A percentile compares a stretch with the other conserved stretches of the same genome.
Evolutionary conservation across 2,329 filamentous ascomycete species (phyloP).

Genomic region (Cadophora luteo-olivacea): DNA sequence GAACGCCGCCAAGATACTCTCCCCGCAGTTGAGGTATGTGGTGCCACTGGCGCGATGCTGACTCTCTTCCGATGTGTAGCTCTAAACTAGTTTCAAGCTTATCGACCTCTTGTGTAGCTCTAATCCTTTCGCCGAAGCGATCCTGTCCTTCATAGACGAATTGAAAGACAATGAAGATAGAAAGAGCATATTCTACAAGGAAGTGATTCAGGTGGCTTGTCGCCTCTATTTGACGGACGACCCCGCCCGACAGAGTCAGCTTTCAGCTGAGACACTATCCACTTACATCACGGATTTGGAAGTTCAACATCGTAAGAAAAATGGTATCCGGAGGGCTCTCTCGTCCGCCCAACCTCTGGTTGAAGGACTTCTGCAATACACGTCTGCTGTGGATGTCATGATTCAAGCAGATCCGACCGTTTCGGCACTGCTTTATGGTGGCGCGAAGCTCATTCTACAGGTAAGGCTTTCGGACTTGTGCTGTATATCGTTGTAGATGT

Average conservation of each 20-base stretch:
- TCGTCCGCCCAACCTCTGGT: slow-evolving; percentile 17
- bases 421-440: slow-evolving; percentile 22
- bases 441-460: slow-evolving; percentile 23
- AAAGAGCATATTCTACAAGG: slow-evolving; percentile 28
- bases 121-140: slow-evolving; percentile 22
- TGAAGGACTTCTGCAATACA: slow-evolving; percentile 25
- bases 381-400: slow-evolving; percentile 24
- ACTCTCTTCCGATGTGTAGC: background rate
- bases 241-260: background rate
- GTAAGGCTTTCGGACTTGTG: background rate
- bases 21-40: background rate
- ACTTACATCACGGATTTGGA: slow-evolving; percentile 23
- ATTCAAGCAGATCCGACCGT: slow-evolving; percentile 24
- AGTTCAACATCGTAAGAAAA: slow-evolving; percentile 21
- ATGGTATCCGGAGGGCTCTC: slow-evolving; percentile 13
- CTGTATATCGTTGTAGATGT: too few relatives aligned
- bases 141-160: slow-evolving; percentile 25
- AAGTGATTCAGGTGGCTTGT: slow-evolving; percentile 23
- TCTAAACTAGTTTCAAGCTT: background rate
- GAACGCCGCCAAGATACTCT: background rate
- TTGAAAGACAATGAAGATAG: slow-evolving; percentile 24
- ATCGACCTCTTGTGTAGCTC: slow-evolving; percentile 11
- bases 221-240: slow-evolving; percentile 18
- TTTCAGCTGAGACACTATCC: slow-evolving; percentile 17
- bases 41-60: background rate